Conservation (phyloP, 805 yeast species). For the Kodamaea fukazawae region DNA sequence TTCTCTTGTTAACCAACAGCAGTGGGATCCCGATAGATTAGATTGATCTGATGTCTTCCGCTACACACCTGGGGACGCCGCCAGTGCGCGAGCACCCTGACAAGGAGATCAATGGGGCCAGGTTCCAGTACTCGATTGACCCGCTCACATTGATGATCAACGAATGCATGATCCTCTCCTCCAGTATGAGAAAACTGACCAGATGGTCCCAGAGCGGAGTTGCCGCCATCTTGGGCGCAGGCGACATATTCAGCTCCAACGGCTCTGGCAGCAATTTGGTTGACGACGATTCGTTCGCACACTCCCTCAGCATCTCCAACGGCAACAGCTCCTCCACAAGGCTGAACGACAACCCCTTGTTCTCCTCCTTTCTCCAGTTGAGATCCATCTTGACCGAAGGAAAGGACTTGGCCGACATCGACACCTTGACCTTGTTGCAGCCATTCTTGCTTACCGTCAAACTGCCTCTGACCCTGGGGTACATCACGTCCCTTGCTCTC, state of each 20-base stretch:
- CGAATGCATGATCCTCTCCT: conserved; percentile 82
- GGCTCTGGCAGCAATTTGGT: conserved; percentile 28
- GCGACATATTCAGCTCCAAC: conserved; percentile 46
- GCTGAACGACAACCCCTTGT: conserved; percentile 50
- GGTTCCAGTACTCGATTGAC: conserved; percentile 47
- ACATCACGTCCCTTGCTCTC: conserved; percentile 78
- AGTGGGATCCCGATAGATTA: too few species aligned
- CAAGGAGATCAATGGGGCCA: too few species aligned
- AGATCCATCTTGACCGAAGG: conserved; percentile 65
- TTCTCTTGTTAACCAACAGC: too few species aligned
- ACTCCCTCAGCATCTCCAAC: conserved; percentile 18
- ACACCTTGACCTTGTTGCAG: conserved; percentile 69
- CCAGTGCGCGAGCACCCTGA: too few species aligned
- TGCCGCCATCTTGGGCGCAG: conserved; percentile 77
- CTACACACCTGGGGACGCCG: too few species aligned
- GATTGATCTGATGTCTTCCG: too few species aligned
- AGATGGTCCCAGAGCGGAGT: conserved; percentile 76
- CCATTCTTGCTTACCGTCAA: conserved; percentile 85
- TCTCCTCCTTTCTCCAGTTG: conserved; percentile 77
- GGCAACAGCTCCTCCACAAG: conserved; percentile 21
- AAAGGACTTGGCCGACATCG: conserved; percentile 51
- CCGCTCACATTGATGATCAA: conserved; percentile 80
- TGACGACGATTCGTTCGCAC: conserved; percentile 32
- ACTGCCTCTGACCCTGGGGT: conserved; percentile 82
- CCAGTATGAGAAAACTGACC: conserved; percentile 77